Conservation (phyloP, 2,329 filamentous ascomycete species). For the Fusarium lyarnte region DNA sequence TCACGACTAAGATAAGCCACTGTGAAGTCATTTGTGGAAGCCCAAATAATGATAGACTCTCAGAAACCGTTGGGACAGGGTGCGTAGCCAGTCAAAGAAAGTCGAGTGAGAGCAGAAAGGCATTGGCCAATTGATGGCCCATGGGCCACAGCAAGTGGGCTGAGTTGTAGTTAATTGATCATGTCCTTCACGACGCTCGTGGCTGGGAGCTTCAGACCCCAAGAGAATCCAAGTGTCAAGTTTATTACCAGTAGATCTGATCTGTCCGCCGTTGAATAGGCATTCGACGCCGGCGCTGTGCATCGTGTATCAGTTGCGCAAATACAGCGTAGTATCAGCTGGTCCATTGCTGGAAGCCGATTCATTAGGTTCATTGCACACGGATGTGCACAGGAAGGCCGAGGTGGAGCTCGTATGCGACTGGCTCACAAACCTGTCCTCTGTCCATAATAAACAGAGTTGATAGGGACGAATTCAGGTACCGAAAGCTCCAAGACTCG, state of each 20-base stretch:
- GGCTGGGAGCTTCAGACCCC: conserved; percentile 34
- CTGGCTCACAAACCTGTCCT: neutral
- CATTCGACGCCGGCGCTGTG: conserved; percentile 11
- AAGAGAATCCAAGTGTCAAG: conserved; percentile 33
- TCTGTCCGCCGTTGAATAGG: neutral
- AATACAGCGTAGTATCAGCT: conserved; percentile 4
- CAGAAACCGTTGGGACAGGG: neutral
- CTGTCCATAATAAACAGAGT: neutral
- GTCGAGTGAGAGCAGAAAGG: conserved; percentile 21
- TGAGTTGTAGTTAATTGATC: conserved; percentile 32
- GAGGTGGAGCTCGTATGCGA: conserved; percentile 8
- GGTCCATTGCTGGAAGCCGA: neutral
- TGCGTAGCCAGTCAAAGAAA: conserved; percentile 12
- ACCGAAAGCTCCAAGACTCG: conserved; percentile 13
- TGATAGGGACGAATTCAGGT: conserved; percentile 13
- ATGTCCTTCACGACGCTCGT: conserved; percentile 18
- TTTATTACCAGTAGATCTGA: conserved; percentile 19
- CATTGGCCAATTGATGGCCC: conserved; percentile 38
- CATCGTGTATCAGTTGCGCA: conserved; percentile 23
- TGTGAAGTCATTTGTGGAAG: conserved; percentile 16
- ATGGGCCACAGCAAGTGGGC: conserved; percentile 31
- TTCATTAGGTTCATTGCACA: conserved; percentile 10
- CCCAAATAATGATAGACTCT: conserved; percentile 12
- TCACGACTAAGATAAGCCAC: neutral
- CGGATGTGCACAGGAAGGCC: conserved; percentile 9